phyloP scores from a whole-genome alignment of 108 stramenopile genomes.

The Conticribra guillardii region DNA sequence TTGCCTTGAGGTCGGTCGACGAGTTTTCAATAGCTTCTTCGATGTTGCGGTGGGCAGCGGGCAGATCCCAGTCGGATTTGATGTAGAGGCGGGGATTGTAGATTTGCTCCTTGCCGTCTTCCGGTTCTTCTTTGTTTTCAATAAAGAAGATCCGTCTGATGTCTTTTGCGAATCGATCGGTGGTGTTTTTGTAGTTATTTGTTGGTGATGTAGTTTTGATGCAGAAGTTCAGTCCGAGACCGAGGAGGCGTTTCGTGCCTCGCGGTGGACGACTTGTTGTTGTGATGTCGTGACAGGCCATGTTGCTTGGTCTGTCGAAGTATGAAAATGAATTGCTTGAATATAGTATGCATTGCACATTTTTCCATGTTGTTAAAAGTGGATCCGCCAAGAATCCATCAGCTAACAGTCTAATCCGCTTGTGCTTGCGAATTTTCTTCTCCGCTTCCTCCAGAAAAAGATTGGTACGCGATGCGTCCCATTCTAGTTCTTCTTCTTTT shows the following conservation, averaged over 20 bases:
- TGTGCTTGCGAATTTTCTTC: background rate
- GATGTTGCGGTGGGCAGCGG: background rate
- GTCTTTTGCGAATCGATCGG: slow-evolving; percentile 8
- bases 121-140: background rate
- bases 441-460: background rate
- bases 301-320: slow-evolving; percentile 1
- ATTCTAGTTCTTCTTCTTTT: background rate
- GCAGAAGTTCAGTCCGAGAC: slow-evolving; percentile 25
- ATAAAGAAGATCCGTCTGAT: slow-evolving; percentile 3
- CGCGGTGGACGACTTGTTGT: background rate
- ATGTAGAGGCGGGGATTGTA: background rate
- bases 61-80: background rate
- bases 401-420: background rate
- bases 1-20: background rate
- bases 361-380: background rate
- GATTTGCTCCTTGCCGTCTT: slow-evolving; percentile 13
- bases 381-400: background rate
- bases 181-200: slow-evolving; percentile 1
- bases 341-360: background rate
- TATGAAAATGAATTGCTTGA: background rate
- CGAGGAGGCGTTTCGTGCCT: slow-evolving; percentile 1
- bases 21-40: background rate
- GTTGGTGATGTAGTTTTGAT: slow-evolving; percentile 12
- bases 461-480: background rate
- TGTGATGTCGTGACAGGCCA: slow-evolving; percentile 5